Evolutionary conservation across 106 monocot species (phyloP), one percentile per base, ranked within the genome.

Genomic region (Dioscorea dumetorum): DNA sequence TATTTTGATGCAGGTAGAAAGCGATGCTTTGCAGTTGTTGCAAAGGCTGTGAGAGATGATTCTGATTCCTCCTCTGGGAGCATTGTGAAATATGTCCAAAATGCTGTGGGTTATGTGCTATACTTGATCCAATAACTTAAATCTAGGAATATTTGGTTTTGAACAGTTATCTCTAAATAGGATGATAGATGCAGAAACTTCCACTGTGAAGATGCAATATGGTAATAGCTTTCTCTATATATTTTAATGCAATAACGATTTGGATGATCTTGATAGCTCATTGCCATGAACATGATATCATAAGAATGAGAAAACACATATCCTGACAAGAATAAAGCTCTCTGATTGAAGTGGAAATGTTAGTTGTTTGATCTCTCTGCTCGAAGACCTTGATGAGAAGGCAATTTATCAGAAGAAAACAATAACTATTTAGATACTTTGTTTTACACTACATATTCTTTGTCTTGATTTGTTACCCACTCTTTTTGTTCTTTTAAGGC

Each of bases 21-120:
- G 67, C 73, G 73, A 54, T 58, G 33, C 49, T 20, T 54, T 3
- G 24, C 22, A n/a, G 54, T 81, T 74, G 67, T 74, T 56, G 66
- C 76, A 34, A 88, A 83, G 66, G 92, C 88, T 35, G 62, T 70
- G 16, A 73, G 72, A 28, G 85, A 88, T 58, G 65, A 78, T 50
- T 83, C 88, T 57, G 88, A 88, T 50, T 80, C 91, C 76, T 88
- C 92, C 68, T 80, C 87, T 24, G 64, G 49, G n/a, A 93, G 81
- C 78, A 61, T 85, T 31, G 80, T 83, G 72, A 74, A 81, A 81
- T 83, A 72, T 62, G 74, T 88, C 11, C 71, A 76, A 72, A 80
- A 69, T 66, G 69, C 82, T 33, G 91, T 92, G 72, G 79, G 82
- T 78, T 74, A 14, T 52, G 33, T 41, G 14, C 33, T 34, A 41